Conservation (phyloP, 805 yeast genomes). For the Monosporozyma solicola region DNA sequence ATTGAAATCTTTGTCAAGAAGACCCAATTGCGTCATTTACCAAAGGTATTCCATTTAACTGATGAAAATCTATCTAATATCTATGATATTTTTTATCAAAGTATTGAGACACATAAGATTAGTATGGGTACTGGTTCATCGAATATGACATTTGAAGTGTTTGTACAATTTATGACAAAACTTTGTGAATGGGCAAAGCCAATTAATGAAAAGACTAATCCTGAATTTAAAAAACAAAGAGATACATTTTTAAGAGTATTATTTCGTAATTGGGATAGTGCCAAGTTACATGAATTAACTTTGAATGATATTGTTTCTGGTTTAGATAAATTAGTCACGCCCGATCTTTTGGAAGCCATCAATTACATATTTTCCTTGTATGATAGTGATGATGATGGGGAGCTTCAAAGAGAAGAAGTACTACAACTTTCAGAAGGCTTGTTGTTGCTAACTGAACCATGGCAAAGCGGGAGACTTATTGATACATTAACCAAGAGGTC, state of each 20-base stretch:
- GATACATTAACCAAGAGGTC: constrained; percentile 56
- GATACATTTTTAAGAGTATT: constrained; percentile 51
- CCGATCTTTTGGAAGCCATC: constrained; percentile 69
- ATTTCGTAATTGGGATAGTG: constrained; percentile 64
- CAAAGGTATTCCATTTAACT: constrained; percentile 55
- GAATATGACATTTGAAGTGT: constrained; percentile 67
- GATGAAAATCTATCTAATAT: constrained; percentile 55
- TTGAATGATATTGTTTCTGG: constrained; percentile 68
- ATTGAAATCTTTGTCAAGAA: constrained; percentile 87
- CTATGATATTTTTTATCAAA: constrained; percentile 77
- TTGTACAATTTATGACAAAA: constrained; percentile 65
- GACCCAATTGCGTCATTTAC: constrained; percentile 80
- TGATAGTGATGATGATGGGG: constrained; percentile 50
- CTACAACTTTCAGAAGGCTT: constrained; percentile 82
- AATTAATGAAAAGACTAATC: constrained; percentile 30
- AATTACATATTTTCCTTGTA: constrained; percentile 73
- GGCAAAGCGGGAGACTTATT: constrained; percentile 62
- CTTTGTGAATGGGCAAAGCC: constrained; percentile 66
- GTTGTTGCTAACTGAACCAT: constrained; percentile 71
- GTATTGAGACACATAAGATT: constrained; percentile 57
- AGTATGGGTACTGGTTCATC: constrained; percentile 46
- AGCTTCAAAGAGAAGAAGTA: constrained; percentile 68
- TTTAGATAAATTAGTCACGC: constrained; percentile 55
- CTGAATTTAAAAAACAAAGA: constrained; percentile 25
- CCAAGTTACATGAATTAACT: constrained; percentile 44